Base-by-base conservation (phyloP, 441 rosid species). In the Brassica hybrid region DNA sequence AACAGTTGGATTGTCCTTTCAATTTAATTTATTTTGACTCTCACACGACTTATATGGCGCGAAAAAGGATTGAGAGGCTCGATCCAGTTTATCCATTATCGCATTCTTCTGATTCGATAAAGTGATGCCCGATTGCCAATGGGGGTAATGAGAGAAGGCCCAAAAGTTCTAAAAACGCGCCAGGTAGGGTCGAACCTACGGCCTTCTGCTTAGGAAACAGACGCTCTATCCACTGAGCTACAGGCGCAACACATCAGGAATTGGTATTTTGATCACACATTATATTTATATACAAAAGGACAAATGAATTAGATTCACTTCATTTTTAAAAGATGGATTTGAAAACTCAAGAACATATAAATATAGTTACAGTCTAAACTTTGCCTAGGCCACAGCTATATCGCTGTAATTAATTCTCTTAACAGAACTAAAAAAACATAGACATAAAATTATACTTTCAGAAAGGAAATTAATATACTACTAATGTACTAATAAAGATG, bases 151-250 rank as follows among this genome's bases (percentile, higher is more conserved):
- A 36, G 43, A 36, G 11, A 8, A 36, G 43, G 43, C 43, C 11
- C 43, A 36, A 36, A 36, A 36, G 2, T 8, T 34, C 0, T 36
- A 36, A 36, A 38, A 38, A 10, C 43, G 43, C 43, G 43, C 43
- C 43, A 36, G 43, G 43, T 34, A 27, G 65, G 21, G 74, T 70
- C 54, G 74, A 57, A 70, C 36, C 73, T 65, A 87, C 86, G 92
- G 82, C 95, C 83, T 91, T 88, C 97, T 89, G 91, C 94, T 91
- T 87, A 91, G 94, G 94, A 91, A 94, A 87, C 92, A 88, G 93
- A 89, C 94, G 91, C 98, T 90, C 96, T 90, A 88, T 89, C 97
- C 93, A 91, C 97, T 89, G 94, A 90, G 98, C 94, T 87, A 90
- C 93, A 85, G 86, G 96, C 92, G 88, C 96, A 30, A 14, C 21